Base-by-base conservation (phyloP, 352 stramenopile species). In the Pythium aristosporum region DNA sequence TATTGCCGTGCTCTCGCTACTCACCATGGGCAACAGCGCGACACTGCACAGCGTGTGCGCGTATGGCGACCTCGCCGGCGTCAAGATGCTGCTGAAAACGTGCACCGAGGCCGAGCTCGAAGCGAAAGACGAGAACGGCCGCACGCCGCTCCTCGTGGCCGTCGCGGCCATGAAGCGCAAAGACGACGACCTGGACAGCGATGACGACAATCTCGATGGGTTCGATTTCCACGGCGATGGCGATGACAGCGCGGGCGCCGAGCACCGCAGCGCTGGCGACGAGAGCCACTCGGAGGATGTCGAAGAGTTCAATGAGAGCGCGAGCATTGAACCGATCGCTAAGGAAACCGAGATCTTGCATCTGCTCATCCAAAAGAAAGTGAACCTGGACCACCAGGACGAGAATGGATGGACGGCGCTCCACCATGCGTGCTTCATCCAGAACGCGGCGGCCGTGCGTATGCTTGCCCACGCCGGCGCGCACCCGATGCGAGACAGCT, bases 321-420 rank as follows among this genome's bases (percentile, higher is more conserved):
- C 72, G 13, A 80, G 71, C 48, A 61, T 89, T 48, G 81, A 88
- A 48, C 76, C 79, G 34, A 68, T 91, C 23, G 72, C 81, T 21
- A 88, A 85, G 36, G 78, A 89, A 54, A 76, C 78, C 23, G 85
- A 92, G 64, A 91, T 95, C 52, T 62, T 95, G 57, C 76, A 89
- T 44, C 42, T 93, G 50, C 69, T 95, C 43, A 72, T 95, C 43
- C 70, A 86, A 50, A 77, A 80, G 36, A 71, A 84, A 39, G 85
- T 88, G 20, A 91, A 95, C 50, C 63, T 95, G 42, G 75, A 92
- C 67, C 87, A 95, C 52, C 77, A 78, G 39, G 87, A 95, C 44
- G 87, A 95, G 55, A 91, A 93, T 54, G 80, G 83, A 18, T 92
- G 87, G 85, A 94, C 87, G 12, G 85, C 85, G 41, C 67, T 95